Conservation (phyloP, 495 filamentous ascomycete genomes). For the Cryomyces minteri region DNA sequence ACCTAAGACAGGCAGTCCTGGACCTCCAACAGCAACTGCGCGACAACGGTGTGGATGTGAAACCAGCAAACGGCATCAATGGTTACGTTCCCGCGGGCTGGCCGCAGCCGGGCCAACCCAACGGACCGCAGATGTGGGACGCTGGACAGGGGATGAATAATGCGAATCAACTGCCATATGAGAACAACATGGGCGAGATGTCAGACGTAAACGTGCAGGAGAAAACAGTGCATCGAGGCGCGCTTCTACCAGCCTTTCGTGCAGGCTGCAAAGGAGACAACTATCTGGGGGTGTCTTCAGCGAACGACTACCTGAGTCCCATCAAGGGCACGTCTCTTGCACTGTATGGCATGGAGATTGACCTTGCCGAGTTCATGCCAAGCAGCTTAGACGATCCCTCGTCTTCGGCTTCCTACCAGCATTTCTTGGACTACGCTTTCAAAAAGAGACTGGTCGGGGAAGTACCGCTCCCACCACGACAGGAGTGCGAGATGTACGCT, state of each 20-base stretch:
- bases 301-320: slow-evolving; percentile 46
- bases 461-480: slow-evolving; percentile 9
- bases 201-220: no score
- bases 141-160: neutral
- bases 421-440: slow-evolving; percentile 41
- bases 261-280: slow-evolving; percentile 40
- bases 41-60: slow-evolving; percentile 15
- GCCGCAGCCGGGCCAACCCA: neutral
- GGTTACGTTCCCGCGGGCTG: neutral
- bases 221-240: no score
- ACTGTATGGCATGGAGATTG: slow-evolving; percentile 59
- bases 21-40: slow-evolving; percentile 19
- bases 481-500: slow-evolving; percentile 38
- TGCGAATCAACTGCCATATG: neutral
- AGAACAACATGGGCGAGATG: no score
- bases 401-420: slow-evolving; percentile 45
- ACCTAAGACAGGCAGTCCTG: slow-evolving; percentile 12
- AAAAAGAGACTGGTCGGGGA: slow-evolving; percentile 9
- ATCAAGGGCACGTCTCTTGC: slow-evolving; percentile 55
- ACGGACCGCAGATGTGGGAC: neutral
- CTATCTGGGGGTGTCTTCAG: slow-evolving; percentile 52
- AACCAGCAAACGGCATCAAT: neutral
- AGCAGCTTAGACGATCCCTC: slow-evolving; percentile 42
- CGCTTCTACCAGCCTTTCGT: slow-evolving; percentile 26
- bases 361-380: slow-evolving; percentile 51